Base-by-base conservation (phyloP, 2,329 filamentous ascomycete species). In the Cytospora mali region DNA sequence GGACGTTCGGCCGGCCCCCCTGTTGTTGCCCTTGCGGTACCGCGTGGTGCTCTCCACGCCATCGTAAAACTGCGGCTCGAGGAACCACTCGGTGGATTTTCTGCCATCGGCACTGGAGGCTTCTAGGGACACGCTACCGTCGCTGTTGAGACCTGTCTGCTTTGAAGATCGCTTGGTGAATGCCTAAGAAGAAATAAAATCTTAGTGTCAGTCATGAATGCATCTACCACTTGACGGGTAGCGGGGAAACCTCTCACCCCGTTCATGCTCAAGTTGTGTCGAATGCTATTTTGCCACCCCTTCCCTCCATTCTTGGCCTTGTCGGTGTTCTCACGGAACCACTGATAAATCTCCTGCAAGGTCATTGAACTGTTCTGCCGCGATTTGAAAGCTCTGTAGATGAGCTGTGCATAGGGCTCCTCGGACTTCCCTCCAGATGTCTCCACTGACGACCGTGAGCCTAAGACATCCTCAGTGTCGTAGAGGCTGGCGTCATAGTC, bases 231-330 rank as follows among this genome's bases (percentile, higher is more conserved):
- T n/a, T 25, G 28, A 2, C 13, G 31, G 6, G 25, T 16, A 35
- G 2, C 29, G 2, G 16, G n/a, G 16, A 29, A 53, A 27, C 28
- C 23, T 59, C 14, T 35, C 50, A 97, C 94, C 65, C 84, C 83
- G 70, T 98, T 98, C 93, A 98, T 97, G 54, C 92, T 97, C 9
- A 98, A 80, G 69, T 98, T 98, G 75, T 98, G 94, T 2, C 94
- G 86, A 67, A 98, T 96, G 73, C 92, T 96, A 75, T 97, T 98
- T 76, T 94, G 90, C 94, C 94, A 98, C 11, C 93, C 94, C 69
- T 88, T 89, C 14, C 76, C 78, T 9, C 80, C 81, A 52, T 83
- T 82, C 58, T 81, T 86, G 5, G 85, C 86, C 75, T 95, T 97
- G 68, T 85, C 84, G 2, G 93, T 97, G 71, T 97, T 88, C 29